Conservation (phyloP, 345 rosid genomes). For the Cardamine resedifolia region DNA sequence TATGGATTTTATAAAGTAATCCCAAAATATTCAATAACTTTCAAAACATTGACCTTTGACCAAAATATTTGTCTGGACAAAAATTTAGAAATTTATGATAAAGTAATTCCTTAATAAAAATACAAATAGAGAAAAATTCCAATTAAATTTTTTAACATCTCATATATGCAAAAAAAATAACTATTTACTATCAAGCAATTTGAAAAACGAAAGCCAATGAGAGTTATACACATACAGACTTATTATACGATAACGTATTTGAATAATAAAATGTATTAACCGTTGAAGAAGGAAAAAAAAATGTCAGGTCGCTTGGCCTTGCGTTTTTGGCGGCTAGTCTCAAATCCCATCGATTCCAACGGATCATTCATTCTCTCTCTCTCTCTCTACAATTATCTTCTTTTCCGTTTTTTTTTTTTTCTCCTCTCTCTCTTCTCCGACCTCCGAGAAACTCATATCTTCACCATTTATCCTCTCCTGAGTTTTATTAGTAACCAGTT, state of each 20-base stretch:
- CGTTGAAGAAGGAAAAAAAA: not conserved
- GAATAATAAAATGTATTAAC: not conserved
- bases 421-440: conserved; percentile 18
- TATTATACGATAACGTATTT: too few species aligned
- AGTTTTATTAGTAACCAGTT: not conserved
- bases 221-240: too few species aligned
- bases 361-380: conserved; percentile 27
- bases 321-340: conserved; percentile 48
- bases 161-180: too few species aligned
- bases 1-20: too few species aligned
- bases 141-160: not conserved
- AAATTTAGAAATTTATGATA: not conserved
- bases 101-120: not conserved
- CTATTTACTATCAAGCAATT: too few species aligned
- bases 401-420: not conserved
- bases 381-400: conserved; percentile 25
- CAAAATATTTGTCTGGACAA: not conserved
- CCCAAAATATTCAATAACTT: too few species aligned
- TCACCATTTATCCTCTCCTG: not conserved
- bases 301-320: conserved; percentile 33
- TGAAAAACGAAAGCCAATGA: too few species aligned
- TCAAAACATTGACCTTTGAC: conserved; percentile 1
- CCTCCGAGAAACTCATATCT: conserved; percentile 18
- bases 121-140: not conserved
- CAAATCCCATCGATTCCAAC: conserved; percentile 35